These are phyloP conservation scores for Zygoascus bituminiphila DNA, from an alignment of 805 yeast species.

Conservation along the genomic window DNA sequence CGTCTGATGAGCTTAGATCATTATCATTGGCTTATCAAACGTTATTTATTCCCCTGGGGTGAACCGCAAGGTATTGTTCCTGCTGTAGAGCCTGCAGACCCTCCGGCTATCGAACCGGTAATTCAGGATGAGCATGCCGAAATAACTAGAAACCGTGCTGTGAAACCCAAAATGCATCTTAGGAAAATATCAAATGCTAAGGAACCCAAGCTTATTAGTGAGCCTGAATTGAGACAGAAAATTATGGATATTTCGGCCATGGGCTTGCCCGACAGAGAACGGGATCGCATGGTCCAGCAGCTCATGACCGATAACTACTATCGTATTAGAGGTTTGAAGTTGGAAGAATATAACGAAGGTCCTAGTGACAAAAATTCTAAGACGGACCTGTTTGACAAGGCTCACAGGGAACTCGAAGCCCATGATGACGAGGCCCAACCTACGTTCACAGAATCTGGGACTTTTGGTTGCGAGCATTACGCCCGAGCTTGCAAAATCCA, in stretches of 20 bases:
- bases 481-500: conserved; percentile 76
- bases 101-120: conserved; percentile 45
- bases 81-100: conserved; percentile 40
- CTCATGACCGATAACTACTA: conserved; percentile 31
- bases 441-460: conserved; percentile 36
- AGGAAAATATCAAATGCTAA: conserved; percentile 2
- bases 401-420: neutral
- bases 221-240: conserved; percentile 21
- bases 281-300: conserved; percentile 28
- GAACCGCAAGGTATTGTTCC: conserved; percentile 51
- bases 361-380: neutral
- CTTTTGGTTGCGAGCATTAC: conserved; percentile 77
- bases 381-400: conserved; percentile 22
- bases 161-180: neutral
- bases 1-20: conserved; percentile 17
- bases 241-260: conserved; percentile 25
- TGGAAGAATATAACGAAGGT: conserved; percentile 12
- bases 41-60: conserved; percentile 27
- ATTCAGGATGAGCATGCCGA: conserved; percentile 21
- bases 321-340: conserved; percentile 10
- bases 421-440: conserved; percentile 35
- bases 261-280: conserved; percentile 27
- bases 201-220: neutral
- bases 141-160: neutral
- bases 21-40: conserved; percentile 18